Evolutionary conservation across 2,329 filamentous ascomycete genomes (phyloP).

Genomic region (Aspergillus sojae): DNA sequence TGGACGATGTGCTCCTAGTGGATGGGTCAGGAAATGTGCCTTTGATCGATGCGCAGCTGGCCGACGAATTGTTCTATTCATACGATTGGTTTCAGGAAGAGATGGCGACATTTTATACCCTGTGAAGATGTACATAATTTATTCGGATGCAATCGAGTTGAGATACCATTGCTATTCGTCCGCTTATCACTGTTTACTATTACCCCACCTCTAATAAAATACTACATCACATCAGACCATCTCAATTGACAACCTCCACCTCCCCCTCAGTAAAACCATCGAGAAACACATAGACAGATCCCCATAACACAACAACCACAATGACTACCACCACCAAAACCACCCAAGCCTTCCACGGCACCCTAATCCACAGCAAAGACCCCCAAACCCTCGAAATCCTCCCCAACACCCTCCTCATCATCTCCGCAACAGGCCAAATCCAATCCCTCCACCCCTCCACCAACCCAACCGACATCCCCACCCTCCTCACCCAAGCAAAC

Average conservation of each 20-base stretch:
- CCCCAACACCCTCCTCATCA: conserved; percentile 34
- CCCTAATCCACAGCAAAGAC: conserved; percentile 34
- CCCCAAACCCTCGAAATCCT: conserved; percentile 33
- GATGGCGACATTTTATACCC: conserved; percentile 43
- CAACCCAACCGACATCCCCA: conserved; percentile 23
- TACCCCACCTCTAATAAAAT: neutral
- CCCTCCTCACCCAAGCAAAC: conserved; percentile 27
- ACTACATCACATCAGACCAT: no score
- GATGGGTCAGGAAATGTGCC: conserved; percentile 34
- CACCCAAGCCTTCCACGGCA: conserved; percentile 38
- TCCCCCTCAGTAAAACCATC: neutral
- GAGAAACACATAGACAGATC: neutral
- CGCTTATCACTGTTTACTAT: neutral
- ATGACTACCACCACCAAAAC: conserved; percentile 13
- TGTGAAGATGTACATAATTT: conserved; percentile 23
- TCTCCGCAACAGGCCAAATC: conserved; percentile 34
- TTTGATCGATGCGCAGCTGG: conserved; percentile 39
- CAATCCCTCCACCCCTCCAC: conserved; percentile 28
- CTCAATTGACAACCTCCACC: neutral
- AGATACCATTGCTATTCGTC: neutral
- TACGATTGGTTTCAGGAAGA: conserved; percentile 45
- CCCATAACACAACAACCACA: conserved; percentile 8
- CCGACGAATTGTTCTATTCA: conserved; percentile 41
- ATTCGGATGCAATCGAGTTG: neutral
- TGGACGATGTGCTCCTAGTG: conserved; percentile 39